Evolutionary conservation across 768 basidiomycete genomes (phyloP), one percentile per base, ranked within the genome.

Genomic region (Chalciporus sphaerocephalus): DNA sequence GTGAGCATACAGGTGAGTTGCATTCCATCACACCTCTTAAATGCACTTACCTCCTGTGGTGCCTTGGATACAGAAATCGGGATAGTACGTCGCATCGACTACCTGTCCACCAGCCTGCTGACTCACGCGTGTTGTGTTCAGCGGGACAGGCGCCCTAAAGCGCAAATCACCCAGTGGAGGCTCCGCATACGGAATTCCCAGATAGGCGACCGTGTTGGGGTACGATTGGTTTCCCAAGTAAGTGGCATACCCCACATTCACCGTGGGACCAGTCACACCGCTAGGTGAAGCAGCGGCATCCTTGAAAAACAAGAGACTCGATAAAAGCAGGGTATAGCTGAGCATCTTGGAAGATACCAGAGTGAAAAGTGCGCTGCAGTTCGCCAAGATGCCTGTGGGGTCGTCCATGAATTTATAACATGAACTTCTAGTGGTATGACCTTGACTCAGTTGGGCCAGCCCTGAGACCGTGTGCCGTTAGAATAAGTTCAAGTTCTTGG

Each of bases 41-140:
- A 20, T 11, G 7, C 4, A 50, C 68, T 45, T 43, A 75, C 77
- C 57, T 46, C 75, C 74, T 0, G 68, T 79, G 12, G 70, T 72
- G 6, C 79, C 80, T 60, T 84, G 83, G 28, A 84, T 60, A 50
- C 81, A 83, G 50, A 79, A 79, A 1, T 76, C 64, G 0, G 81
- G 79, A 52, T 83, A 76, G 28, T 66, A 46, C 1, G 72, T 74
- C 2, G 78, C 77, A 56, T 81, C 69, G n/a, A 83, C 53, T 15
- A 78, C 63, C 22, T 56, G 27, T 3, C 74, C 74, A 7, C 57
- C 54, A 1, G 66, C 50, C 34, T 68, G 67, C 18, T 52, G 38
- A 5, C 66, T 38, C 4, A 81, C 59, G 6, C 75, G 74, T 3
- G 59, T 56, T 5, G 70, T 79, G 53, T 82, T 68, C 36, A 85